Base-by-base conservation (phyloP, 805 yeast genomes). In the Kregervanrija delftensis region DNA sequence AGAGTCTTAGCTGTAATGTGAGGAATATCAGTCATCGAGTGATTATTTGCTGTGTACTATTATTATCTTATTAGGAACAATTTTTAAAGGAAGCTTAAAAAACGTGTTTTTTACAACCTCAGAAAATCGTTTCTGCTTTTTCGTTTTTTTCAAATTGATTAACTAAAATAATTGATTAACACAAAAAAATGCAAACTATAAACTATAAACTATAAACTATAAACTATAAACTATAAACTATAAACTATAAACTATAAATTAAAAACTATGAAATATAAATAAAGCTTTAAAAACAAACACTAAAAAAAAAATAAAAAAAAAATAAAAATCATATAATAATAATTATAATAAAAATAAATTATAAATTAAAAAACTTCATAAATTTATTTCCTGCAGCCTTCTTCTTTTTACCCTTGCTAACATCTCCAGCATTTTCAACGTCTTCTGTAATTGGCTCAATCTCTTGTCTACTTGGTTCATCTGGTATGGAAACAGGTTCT, bases 1-100 rank as follows among this genome's bases (percentile, higher is more conserved):
- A 81, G 64, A 2, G 81, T 76, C 16, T 60, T 55, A 1, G 74
- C 75, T 28, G 63, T 62, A 11, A 64, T 32, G 17, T 44, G 43
- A 6, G 30, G 12, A 4, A 37, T 22, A 6, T 22, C 28, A 22
- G 28, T 22, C 28, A 22, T 22, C 8, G 28, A 22, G 8, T 22
- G 8, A 22, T 22, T 22, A 6, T 6, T 6, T 22, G 6, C 22
- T 17, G 22, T 4, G 5, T 17, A 22, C 6, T 22, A 22, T 22
- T 4, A 22, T 22, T 22, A 22, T 4, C 28, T 22, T 22, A 22
- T 8, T 22, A 6, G 28, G 8, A 22, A 22, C 28, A 22, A 22
- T 22, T 22, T 22, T 22, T 22, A 22, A 8, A 8, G 8, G 28
- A 22, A 22, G 28, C 28, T 22, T 22, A 22, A 22, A 17, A 22